Percentiles rank a stretch among this genome's conserved stretches.
Conservation (phyloP, 2,329 filamentous ascomycete species). For the Ilyonectria destructans region DNA sequence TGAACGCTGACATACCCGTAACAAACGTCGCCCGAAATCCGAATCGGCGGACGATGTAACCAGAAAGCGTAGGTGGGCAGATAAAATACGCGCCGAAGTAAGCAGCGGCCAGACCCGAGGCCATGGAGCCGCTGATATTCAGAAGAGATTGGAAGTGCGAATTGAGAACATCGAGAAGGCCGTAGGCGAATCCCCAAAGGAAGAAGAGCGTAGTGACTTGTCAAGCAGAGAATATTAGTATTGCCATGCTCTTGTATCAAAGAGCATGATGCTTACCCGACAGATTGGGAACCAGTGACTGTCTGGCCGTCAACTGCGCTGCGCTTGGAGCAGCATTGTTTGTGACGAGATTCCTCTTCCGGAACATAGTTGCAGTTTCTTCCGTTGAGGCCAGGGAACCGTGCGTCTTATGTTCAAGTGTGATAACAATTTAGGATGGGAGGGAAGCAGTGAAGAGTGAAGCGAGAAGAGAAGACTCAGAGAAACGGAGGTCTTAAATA, state of each 20-base stretch:
- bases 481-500: no score
- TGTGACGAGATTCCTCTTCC: constrained; percentile 14
- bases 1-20: constrained; percentile 30
- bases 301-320: constrained; percentile 17
- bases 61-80: constrained; percentile 59
- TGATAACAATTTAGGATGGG: no score
- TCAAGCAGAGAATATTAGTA: background rate
- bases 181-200: constrained; percentile 53
- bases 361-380: background rate
- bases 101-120: constrained; percentile 57
- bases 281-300: constrained; percentile 25
- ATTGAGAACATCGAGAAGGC: constrained; percentile 55
- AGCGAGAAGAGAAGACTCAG: no score
- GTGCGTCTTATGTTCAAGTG: no score
- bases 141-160: constrained; percentile 57
- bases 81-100: constrained; percentile 62
- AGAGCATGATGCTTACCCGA: background rate
- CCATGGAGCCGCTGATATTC: constrained; percentile 53
- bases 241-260: no score
- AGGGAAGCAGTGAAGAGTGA: no score
- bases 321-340: constrained; percentile 21
- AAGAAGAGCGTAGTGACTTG: constrained; percentile 53
- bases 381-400: no score
- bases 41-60: constrained; percentile 68
- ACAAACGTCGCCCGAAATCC: constrained; percentile 76